Evolutionary conservation across 2,329 filamentous ascomycete genomes (phyloP).

Genomic region (Thielaviopsis ethacetica): DNA sequence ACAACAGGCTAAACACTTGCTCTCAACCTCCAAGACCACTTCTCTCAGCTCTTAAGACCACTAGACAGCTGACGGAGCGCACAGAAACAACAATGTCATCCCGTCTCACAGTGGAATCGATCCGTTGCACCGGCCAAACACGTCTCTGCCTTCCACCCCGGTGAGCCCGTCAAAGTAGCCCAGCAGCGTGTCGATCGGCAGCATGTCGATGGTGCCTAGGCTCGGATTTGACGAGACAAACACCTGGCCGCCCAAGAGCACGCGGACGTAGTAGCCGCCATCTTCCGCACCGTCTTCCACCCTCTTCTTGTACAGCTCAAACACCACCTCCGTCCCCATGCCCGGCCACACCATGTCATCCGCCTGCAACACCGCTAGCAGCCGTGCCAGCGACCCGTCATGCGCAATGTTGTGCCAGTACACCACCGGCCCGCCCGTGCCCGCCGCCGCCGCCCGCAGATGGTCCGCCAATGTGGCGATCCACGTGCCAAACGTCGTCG

Average conservation of each 20-base stretch:
- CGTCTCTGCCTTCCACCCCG: constrained; percentile 31
- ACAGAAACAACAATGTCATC: no score
- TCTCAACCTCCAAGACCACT: no score
- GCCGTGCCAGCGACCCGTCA: constrained; percentile 52
- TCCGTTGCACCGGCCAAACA: constrained; percentile 22
- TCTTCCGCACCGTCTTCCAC: no score
- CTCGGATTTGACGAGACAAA: constrained; percentile 51
- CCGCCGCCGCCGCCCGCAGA: constrained; percentile 35
- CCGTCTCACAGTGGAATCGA: constrained; percentile 5
- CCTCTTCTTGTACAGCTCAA: constrained; percentile 54
- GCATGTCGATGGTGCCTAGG: constrained; percentile 54
- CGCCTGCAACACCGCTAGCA: constrained; percentile 55
- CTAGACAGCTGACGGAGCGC: no score
- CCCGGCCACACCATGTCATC: constrained; percentile 72
- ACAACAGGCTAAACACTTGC: no score
- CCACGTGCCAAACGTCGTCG: constrained; percentile 53
- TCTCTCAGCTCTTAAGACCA: no score
- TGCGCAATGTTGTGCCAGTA: constrained; percentile 71
- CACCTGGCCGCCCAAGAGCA: constrained; percentile 54
- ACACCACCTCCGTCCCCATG: constrained; percentile 65
- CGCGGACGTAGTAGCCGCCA: constrained; percentile 45
- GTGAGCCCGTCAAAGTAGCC: constrained; percentile 57
- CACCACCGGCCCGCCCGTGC: constrained; percentile 20
- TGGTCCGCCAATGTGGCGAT: constrained; percentile 54
- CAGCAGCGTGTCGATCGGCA: constrained; percentile 47